Percentiles rank a stretch among this genome's conserved stretches.
phyloP scores from a whole-genome alignment of 169 alveolate genomes.

The Blepharisma undulans region DNA sequence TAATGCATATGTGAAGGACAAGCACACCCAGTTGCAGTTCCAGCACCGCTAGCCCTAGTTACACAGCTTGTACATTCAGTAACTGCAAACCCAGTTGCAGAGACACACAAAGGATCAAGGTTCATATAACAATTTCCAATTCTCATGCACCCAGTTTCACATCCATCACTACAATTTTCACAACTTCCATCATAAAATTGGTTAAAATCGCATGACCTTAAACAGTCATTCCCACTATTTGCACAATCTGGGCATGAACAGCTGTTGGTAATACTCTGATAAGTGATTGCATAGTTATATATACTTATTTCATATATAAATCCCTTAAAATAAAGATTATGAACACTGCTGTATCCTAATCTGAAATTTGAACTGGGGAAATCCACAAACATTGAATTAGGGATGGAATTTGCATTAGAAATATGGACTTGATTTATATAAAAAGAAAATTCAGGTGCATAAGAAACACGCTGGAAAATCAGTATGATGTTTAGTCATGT shows the following conservation, averaged over 20 bases:
- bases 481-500: neutral
- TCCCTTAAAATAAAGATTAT: neutral
- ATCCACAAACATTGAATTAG: neutral
- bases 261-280: neutral
- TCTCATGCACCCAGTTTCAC: neutral
- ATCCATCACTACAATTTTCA: neutral
- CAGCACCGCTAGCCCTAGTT: neutral
- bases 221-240: neutral
- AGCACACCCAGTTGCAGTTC: neutral
- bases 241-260: constrained; percentile 12
- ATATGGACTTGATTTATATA: neutral
- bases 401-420: neutral
- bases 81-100: neutral
- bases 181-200: neutral
- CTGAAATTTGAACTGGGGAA: neutral
- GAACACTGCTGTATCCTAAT: neutral
- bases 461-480: neutral
- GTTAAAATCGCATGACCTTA: neutral
- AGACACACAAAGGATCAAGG: neutral
- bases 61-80: neutral
- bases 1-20: neutral
- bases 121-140: neutral
- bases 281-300: neutral
- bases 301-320: constrained; percentile 8
- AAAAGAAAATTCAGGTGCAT: neutral